These are phyloP conservation scores for Zizania palustris DNA, from an alignment of 202 grass and related monocot species.

Conservation along the genomic window DNA sequence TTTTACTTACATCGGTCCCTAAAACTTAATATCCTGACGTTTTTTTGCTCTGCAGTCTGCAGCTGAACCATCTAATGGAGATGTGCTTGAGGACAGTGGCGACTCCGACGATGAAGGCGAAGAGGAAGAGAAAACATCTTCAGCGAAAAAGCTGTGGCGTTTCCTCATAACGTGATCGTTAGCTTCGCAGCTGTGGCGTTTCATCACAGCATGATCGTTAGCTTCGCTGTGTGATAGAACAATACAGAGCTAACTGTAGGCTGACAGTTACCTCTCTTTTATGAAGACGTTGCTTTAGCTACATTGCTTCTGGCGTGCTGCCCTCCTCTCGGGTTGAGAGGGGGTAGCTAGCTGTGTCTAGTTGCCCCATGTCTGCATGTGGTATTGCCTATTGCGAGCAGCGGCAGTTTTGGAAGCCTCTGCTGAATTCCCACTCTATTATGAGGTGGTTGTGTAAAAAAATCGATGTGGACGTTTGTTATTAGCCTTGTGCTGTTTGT, in stretches of 20 bases:
- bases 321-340: constrained; percentile 5
- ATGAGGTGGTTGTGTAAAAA: constrained; percentile 39
- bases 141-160: constrained; percentile 87
- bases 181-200: constrained; percentile 63
- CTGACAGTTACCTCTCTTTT: constrained; percentile 44
- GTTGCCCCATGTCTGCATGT: constrained; percentile 42
- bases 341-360: neutral
- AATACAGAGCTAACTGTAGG: constrained; percentile 52
- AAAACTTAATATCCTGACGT: constrained; percentile 5
- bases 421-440: constrained; percentile 6
- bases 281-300: constrained; percentile 29
- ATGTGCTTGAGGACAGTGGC: constrained; percentile 37
- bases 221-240: constrained; percentile 10
- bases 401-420: constrained; percentile 45
- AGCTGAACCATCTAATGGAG: constrained; percentile 41
- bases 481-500: neutral
- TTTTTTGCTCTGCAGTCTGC: constrained; percentile 45
- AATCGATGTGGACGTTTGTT: constrained; percentile 23
- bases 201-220: constrained; percentile 66
- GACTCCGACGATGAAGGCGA: constrained; percentile 60
- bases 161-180: constrained; percentile 74
- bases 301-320: neutral
- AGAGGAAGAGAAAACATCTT: constrained; percentile 47
- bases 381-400: constrained; percentile 36
- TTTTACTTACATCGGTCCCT: neutral